Evolutionary conservation across 352 stramenopile species (phyloP).

Genomic region (Phytophthora sp.): DNA sequence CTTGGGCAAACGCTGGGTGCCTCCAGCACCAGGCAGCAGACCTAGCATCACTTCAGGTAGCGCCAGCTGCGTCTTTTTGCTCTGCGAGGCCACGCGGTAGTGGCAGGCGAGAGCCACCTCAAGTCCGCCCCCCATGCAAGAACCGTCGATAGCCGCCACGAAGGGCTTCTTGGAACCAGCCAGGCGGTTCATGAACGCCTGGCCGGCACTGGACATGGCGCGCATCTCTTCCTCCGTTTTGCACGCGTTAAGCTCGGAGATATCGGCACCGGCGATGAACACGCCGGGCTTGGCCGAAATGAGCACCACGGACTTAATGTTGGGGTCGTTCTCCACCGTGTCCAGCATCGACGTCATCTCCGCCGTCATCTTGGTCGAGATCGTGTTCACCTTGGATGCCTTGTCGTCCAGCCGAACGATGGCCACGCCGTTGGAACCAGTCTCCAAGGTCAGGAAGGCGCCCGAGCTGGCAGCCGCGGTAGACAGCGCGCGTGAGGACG

Average conservation of each 20-base stretch:
- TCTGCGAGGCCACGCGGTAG: constrained; percentile 96
- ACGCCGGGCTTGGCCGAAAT: constrained; percentile 96
- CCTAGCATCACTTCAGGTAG: constrained; percentile 98
- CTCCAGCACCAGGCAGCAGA: constrained; percentile 97
- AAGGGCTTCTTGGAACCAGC: constrained; percentile 94
- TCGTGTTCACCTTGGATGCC: constrained; percentile 92
- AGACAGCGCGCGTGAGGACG: constrained; percentile 34
- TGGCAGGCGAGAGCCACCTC: constrained; percentile 98
- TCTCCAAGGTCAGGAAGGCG: constrained; percentile 90
- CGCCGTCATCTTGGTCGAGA: constrained; percentile 91
- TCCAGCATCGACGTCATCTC: constrained; percentile 90
- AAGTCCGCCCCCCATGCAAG: constrained; percentile 95
- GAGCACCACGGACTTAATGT: constrained; percentile 97
- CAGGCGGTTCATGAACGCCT: constrained; percentile 94
- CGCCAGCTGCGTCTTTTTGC: constrained; percentile 95
- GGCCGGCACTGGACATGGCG: constrained; percentile 90
- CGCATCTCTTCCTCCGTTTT: constrained; percentile 93
- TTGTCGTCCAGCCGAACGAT: constrained; percentile 94
- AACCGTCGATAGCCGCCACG: constrained; percentile 97
- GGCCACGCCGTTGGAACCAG: constrained; percentile 86
- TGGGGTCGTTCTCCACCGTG: constrained; percentile 88
- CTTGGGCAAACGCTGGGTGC: constrained; percentile 96
- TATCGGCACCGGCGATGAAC: constrained; percentile 99
- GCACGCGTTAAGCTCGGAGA: constrained; percentile 93
- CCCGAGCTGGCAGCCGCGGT: constrained; percentile 38